Conservation (phyloP, 2,329 filamentous ascomycete genomes). For the Venturia oleaginea region DNA sequence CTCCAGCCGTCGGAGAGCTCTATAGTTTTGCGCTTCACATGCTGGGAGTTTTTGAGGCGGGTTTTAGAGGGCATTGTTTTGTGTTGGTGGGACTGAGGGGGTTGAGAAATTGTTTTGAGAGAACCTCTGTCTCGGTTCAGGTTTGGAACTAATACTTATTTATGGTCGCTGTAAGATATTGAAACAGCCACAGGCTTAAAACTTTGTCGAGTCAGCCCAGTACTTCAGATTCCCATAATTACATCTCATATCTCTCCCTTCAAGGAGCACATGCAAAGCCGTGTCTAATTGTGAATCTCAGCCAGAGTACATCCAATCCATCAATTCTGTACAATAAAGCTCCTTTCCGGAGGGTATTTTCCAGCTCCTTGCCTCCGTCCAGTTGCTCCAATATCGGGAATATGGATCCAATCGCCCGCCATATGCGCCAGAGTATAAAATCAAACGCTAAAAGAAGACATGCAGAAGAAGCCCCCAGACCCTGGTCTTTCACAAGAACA, state of each 20-base stretch:
- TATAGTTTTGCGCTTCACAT: background rate
- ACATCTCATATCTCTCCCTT: background rate
- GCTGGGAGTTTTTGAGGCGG: background rate
- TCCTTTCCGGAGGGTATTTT: background rate
- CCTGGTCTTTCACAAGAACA: background rate
- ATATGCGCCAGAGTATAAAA: background rate
- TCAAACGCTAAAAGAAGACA: conserved; percentile 6
- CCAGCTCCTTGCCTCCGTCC: background rate
- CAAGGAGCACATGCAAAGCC: background rate
- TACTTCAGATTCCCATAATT: background rate
- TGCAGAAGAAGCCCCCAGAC: background rate
- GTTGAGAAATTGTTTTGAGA: background rate
- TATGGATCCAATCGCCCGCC: background rate
- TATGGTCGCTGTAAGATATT: background rate
- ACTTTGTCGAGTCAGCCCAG: background rate
- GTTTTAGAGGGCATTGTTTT: conserved; percentile 4
- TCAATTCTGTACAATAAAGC: background rate
- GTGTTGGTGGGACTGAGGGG: background rate
- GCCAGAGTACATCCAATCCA: background rate
- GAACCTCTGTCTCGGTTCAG: too few relatives aligned
- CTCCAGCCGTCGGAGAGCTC: conserved; percentile 13
- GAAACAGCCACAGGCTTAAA: too few relatives aligned
- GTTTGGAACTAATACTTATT: background rate
- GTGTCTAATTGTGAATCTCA: background rate
- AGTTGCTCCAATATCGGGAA: background rate